phyloP scores from a whole-genome alignment of 305 asterid species.

The Fraxinus greggii region DNA sequence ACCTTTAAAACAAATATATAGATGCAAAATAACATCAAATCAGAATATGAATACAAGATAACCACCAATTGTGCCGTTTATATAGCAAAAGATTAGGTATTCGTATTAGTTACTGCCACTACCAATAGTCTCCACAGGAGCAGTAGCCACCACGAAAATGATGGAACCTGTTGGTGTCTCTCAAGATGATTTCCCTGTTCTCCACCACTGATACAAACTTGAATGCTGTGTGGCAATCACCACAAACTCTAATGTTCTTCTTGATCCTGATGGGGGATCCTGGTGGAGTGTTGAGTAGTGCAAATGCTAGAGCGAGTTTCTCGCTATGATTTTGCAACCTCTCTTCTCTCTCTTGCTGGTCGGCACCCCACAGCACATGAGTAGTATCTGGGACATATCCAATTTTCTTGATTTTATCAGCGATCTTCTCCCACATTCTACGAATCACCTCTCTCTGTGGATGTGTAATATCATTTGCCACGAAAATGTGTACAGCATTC shows the following conservation, averaged over 20 bases:
- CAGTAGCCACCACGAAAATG: conserved; percentile 72
- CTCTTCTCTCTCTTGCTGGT: conserved; percentile 65
- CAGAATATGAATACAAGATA: neutral
- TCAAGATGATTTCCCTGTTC: conserved; percentile 61
- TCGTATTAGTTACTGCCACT: conserved; percentile 13
- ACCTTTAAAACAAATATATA: neutral
- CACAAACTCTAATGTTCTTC: conserved; percentile 89
- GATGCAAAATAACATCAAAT: neutral
- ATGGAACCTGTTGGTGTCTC: conserved; percentile 85
- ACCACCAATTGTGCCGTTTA: neutral
- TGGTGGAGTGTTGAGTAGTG: conserved; percentile 53
- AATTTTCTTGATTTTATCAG: conserved; percentile 48
- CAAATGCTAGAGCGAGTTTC: conserved; percentile 85
- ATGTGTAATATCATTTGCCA: conserved; percentile 69
- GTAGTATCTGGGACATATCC: conserved; percentile 84
- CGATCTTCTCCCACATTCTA: conserved; percentile 57
- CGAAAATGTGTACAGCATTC: conserved; percentile 65
- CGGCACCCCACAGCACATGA: conserved; percentile 67
- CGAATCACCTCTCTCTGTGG: conserved; percentile 61
- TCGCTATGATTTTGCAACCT: conserved; percentile 74
- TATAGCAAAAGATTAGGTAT: neutral
- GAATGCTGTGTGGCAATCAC: conserved; percentile 79
- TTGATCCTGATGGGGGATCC: conserved; percentile 66
- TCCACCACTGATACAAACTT: conserved; percentile 66
- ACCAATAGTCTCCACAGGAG: conserved; percentile 94